These are phyloP conservation scores for Hypoxylon subgilvum DNA, from an alignment of 495 filamentous ascomycete genomes.

Conservation along the genomic window DNA sequence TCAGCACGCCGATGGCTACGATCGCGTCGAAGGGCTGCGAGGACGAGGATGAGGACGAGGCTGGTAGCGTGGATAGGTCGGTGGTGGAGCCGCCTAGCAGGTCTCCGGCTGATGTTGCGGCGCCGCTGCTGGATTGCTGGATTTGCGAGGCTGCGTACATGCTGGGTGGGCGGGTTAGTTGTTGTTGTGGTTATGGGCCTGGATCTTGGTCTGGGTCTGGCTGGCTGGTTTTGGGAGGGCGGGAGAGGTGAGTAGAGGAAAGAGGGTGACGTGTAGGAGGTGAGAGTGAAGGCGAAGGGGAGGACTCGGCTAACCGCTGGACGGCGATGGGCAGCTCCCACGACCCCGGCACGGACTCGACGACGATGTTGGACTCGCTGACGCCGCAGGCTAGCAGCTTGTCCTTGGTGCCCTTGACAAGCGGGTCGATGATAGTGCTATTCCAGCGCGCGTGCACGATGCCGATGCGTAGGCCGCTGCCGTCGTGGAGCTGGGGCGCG, in stretches of 20 bases:
- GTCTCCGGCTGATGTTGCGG: conserved; percentile 77
- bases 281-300: neutral
- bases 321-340: conserved; percentile 92
- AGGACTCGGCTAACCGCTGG: conserved; percentile 65
- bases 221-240: neutral
- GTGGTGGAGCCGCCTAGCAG: conserved; percentile 71
- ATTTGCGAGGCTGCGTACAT: conserved; percentile 87
- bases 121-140: conserved; percentile 69
- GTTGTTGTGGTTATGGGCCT: no score
- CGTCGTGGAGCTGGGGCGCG: conserved; percentile 59
- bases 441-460: conserved; percentile 98
- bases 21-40: conserved; percentile 83
- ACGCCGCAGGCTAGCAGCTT: conserved; percentile 71
- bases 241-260: neutral
- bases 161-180: no score
- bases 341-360: conserved; percentile 88
- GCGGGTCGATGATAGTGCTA: conserved; percentile 71
- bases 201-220: no score
- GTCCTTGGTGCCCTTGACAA: conserved; percentile 70
- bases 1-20: conserved; percentile 92
- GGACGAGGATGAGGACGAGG: conserved; percentile 41
- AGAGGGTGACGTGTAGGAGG: neutral
- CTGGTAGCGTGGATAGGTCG: conserved; percentile 58
- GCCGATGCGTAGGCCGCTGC: conserved; percentile 83
- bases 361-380: conserved; percentile 81